Base-by-base conservation (phyloP, 192 early-diverging fungal species). In the Coemansia sp. region DNA sequence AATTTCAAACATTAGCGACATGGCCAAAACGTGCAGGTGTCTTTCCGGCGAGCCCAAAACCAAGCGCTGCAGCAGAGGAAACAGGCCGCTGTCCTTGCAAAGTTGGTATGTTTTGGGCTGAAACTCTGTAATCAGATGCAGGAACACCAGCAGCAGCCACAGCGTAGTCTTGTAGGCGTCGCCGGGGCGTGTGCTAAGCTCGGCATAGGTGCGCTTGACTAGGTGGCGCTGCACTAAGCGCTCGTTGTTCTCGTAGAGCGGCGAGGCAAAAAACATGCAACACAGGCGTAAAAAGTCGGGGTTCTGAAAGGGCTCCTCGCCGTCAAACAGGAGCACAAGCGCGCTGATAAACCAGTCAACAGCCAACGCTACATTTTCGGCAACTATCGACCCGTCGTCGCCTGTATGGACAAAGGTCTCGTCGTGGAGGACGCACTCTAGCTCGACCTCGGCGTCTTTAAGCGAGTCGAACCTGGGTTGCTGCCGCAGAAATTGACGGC, bases 1-100 rank as follows among this genome's bases (percentile, higher is more conserved):
- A 50, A 75, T 60, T 33, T 75, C 72, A 75, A 75, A 75, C 72
- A 75, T 75, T 37, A 75, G 54, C 47, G 72, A 75, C 72, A 75
- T 75, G 56, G 57, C 72, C 50, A 75, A 50, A 10, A 75, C 72
- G 22, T 75, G 60, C 50, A 68, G 37, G 39, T 68, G 52, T 43
- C 21, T 37, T 23, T 75, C 72, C 2, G 56, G 33, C 3, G 45
- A 29, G 3, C 56, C 48, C 13, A 63, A 4, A 22, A 68, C 65
- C 42, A 67, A 52, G 4, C 57, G 43, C 58, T 68, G 64, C 57
- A 75, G 49, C 49, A 75, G 50, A 14, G 72, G 72, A 11, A 75
- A 75, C 26, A 75, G 53, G 1, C 72, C 72, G 18, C 59, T 63
- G 35, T 75, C 72, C 29, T 55, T 75, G 61, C 72, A 75, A 32